Evolutionary conservation across 495 filamentous ascomycete species (phyloP).

Genomic region (Hypoxylon crocopeplum): DNA sequence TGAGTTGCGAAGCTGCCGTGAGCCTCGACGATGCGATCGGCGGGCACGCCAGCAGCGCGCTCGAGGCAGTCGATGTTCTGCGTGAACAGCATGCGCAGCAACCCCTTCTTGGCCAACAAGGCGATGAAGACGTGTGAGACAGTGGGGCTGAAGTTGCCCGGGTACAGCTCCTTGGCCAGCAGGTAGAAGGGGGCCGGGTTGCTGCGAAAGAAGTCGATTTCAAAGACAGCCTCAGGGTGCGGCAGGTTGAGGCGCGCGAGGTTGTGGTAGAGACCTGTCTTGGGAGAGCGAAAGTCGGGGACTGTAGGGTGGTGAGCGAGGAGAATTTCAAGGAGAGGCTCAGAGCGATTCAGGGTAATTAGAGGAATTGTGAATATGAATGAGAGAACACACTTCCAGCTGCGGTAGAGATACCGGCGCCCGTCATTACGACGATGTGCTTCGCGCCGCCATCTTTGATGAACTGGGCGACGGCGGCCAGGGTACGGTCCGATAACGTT

Average conservation of each 20-base stretch:
- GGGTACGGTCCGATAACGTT: slow-evolving; percentile 68
- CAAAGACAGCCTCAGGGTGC: slow-evolving; percentile 80
- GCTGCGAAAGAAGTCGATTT: slow-evolving; percentile 81
- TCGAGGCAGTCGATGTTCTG: slow-evolving; percentile 98
- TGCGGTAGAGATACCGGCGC: slow-evolving; percentile 67
- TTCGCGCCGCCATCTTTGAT: slow-evolving; percentile 71
- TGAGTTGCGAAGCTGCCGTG: slow-evolving; percentile 94
- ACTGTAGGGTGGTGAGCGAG: slow-evolving; percentile 53
- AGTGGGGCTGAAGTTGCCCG: slow-evolving; percentile 85
- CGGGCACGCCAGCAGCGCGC: slow-evolving; percentile 82
- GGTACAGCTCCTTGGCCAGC: slow-evolving; percentile 88
- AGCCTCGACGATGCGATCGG: slow-evolving; percentile 84
- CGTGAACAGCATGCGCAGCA: slow-evolving; percentile 87
- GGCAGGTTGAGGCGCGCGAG: slow-evolving; percentile 82
- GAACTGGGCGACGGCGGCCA: slow-evolving; percentile 76
- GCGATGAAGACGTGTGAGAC: slow-evolving; percentile 74
- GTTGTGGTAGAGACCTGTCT: slow-evolving; percentile 82
- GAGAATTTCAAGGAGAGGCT: no score
- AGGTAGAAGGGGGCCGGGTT: slow-evolving; percentile 93
- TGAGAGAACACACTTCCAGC: slow-evolving; percentile 59
- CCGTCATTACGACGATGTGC: slow-evolving; percentile 81
- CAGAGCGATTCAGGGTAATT: no score
- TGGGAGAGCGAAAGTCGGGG: slow-evolving; percentile 78
- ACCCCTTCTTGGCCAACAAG: slow-evolving; percentile 71
- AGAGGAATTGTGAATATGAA: no score